Conservation (phyloP, 352 stramenopile species). For the Phytophthora sojae region DNA sequence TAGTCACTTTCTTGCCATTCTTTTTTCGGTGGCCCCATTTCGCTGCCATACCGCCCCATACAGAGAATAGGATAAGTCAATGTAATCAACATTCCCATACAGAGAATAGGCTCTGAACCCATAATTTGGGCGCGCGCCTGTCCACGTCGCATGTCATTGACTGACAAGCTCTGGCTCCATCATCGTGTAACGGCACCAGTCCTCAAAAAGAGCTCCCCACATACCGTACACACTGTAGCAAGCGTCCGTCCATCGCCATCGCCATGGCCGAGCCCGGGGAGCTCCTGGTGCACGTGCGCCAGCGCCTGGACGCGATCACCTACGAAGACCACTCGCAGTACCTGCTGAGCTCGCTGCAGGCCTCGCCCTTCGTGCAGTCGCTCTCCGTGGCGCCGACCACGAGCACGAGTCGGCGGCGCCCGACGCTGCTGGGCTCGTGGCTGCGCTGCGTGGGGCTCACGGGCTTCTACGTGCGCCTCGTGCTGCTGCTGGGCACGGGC, state of each 20-base stretch:
- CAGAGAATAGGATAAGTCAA: too few species aligned
- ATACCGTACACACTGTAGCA: too few species aligned
- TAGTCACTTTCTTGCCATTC: too few species aligned
- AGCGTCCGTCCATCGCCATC: too few species aligned
- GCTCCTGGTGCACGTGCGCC: constrained; percentile 54
- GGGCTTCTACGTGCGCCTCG: constrained; percentile 52
- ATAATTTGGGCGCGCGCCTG: background rate
- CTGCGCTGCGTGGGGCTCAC: constrained; percentile 47
- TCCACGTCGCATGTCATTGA: background rate
- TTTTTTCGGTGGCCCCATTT: background rate
- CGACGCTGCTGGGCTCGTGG: constrained; percentile 22
- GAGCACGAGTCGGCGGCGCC: constrained; percentile 33
- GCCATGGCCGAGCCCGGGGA: constrained; percentile 33
- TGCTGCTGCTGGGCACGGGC: constrained; percentile 54
- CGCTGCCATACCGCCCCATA: background rate
- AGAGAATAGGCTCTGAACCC: background rate
- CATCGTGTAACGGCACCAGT: background rate
- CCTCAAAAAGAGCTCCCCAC: too few species aligned
- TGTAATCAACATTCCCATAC: too few species aligned
- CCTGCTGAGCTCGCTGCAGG: constrained; percentile 46
- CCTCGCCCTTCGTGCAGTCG: constrained; percentile 27
- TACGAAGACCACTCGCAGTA: constrained; percentile 59
- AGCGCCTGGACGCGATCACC: constrained; percentile 61
- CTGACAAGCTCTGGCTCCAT: constrained; percentile 1
- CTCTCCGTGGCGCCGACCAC: background rate